A percentile compares a stretch with the other conserved stretches of the same genome.
These are phyloP conservation scores for Seiridium cupressi DNA, from an alignment of 2,329 filamentous ascomycete species.

Conservation along the genomic window DNA sequence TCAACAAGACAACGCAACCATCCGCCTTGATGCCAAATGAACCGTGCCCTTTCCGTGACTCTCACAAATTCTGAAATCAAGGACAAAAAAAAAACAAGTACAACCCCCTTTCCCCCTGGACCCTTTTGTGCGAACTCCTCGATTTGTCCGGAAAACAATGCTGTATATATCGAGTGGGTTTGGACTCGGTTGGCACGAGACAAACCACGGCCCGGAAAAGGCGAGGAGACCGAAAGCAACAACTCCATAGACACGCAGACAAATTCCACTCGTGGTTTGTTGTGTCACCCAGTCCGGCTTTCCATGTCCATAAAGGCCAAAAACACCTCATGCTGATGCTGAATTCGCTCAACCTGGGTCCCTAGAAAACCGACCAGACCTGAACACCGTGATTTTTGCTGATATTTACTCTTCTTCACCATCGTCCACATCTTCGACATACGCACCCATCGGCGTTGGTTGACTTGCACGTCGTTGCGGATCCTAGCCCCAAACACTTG, in stretches of 20 bases:
- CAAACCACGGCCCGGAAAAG: conserved; percentile 12
- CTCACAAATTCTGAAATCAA: not conserved
- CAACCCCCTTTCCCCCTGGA: not conserved
- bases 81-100: not conserved
- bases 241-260: conserved; percentile 20
- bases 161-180: conserved; percentile 1
- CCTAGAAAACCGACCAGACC: conserved; percentile 26
- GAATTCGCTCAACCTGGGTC: conserved; percentile 26
- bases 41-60: conserved; percentile 4
- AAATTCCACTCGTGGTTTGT: conserved; percentile 7
- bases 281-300: conserved; percentile 8
- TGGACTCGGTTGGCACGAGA: not conserved
- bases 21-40: not conserved
- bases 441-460: not conserved
- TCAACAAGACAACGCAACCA: not conserved
- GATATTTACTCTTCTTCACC: conserved; percentile 10
- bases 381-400: conserved; percentile 29
- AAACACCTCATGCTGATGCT: conserved; percentile 34
- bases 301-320: conserved; percentile 28
- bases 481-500: conserved; percentile 86
- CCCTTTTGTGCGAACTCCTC: not conserved
- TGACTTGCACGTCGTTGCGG: conserved; percentile 6
- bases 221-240: conserved; percentile 7
- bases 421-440: conserved; percentile 4
- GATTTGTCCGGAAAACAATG: conserved; percentile 2